These are phyloP conservation scores for Echites panduratus DNA, from an alignment of 257 asterid genomes.

Conservation along the genomic window DNA sequence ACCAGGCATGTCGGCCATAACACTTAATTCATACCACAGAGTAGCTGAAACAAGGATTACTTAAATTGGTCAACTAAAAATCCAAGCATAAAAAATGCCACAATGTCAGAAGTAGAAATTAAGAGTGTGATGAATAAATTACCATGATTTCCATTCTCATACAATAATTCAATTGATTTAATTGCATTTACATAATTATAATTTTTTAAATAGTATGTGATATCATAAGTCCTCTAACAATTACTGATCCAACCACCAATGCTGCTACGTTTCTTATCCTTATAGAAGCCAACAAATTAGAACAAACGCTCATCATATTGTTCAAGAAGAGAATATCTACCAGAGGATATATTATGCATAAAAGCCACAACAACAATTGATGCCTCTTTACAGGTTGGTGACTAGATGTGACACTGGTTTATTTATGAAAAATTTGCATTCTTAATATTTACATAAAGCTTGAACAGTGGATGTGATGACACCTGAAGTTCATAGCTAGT, in stretches of 20 bases:
- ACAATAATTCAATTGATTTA: background rate
- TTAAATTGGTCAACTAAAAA: background rate
- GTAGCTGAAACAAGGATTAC: constrained; percentile 9
- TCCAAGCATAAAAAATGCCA: background rate
- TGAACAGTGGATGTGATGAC: background rate
- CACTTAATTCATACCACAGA: constrained; percentile 37
- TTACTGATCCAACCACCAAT: background rate
- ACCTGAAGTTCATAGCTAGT: background rate
- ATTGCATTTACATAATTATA: background rate
- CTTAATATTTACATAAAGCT: background rate
- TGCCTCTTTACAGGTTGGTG: background rate
- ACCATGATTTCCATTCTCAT: background rate
- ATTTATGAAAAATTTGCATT: too few species aligned
- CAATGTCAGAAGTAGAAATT: too few species aligned
- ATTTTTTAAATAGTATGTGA: background rate
- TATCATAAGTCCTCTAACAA: background rate
- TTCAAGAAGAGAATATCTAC: background rate
- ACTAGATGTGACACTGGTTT: background rate
- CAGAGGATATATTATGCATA: too few species aligned
- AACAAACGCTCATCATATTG: background rate
- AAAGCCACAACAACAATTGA: background rate
- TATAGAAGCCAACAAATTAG: background rate
- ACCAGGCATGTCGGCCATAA: constrained; percentile 70
- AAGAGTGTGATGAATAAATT: background rate
- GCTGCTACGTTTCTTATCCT: background rate